Evolutionary conservation across 2,329 filamentous ascomycete genomes (phyloP), one percentile per base, ranked within the genome.

Genomic region (Penicillium sclerotigenum): DNA sequence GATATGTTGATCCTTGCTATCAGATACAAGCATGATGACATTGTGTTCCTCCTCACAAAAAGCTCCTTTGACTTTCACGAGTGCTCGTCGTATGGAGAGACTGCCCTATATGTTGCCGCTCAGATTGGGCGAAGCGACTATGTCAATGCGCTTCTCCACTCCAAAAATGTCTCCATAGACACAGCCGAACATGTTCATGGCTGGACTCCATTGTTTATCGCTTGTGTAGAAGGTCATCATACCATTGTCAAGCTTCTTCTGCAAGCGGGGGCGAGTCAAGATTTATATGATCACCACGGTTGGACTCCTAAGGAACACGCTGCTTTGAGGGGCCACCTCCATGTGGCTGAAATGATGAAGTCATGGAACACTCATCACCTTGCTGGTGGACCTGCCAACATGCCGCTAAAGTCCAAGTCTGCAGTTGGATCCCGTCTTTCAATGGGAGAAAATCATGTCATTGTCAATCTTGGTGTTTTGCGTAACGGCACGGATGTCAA

Each of bases 241-340:
- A n/a, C n/a, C n/a, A n/a, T n/a, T n/a, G n/a, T n/a, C n/a, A n/a
- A n/a, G n/a, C n/a, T n/a, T n/a, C n/a, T n/a, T n/a, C n/a, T n/a
- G n/a, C n/a, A n/a, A n/a, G n/a, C n/a, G n/a, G n/a, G n/a, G n/a
- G n/a, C n/a, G n/a, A n/a, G n/a, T n/a, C n/a, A n/a, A n/a, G n/a
- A n/a, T n/a, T n/a, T n/a, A n/a, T n/a, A 53, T n/a, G 71, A 75
- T 54, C 38, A 60, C 36, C 36, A 59, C 6, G 69, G 73, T 5
- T 75, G 71, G 73, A 70, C 65, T 13, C 67, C 73, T 5, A 66
- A 66, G 56, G 72, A 75, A 38, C 64, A 71, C 49, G 71, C 72
- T 4, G 67, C 65, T 3, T 71, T 70, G 49, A 68, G 67, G 48
- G 73, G 73, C 8, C 69, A 73, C 52, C 58, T 72, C 3, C 52